Base-by-base conservation (phyloP, 2,329 filamentous ascomycete species). In the Davidsoniella virescens region DNA sequence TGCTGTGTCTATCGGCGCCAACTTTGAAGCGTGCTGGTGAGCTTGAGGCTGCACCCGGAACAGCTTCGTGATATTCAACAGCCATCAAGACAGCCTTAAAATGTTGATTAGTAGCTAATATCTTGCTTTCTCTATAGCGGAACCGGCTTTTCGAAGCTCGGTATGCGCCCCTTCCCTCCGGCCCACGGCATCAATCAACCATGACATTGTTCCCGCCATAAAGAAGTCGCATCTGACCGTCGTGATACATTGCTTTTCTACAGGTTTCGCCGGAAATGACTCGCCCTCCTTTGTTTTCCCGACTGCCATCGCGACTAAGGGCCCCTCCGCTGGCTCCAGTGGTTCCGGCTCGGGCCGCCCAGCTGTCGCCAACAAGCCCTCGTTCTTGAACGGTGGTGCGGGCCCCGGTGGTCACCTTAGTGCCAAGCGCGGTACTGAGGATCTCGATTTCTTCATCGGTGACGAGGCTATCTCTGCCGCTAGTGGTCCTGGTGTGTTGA, bases 241-340 rank as follows among this genome's bases (percentile, higher is more conserved):
- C 33, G 49, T 39, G n/a, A 33, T 12, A 5, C 23, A 29, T 52
- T 53, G 54, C 16, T 39, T 23, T 44, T 53, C 40, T 51, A 48
- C 10, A 95, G 88, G 88, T 69, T 98, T 98, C 68, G 92, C 92
- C 68, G 92, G 92, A 69, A 98, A 98, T 70, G 92, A 98, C 68
- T 94, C 92, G 58, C 92, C 92, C 39, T 98, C 92, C 52, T 98
- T 96, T 72, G 92, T 98, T 63, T 98, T 98, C 68, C 92, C 92
- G 55, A 98, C 92, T 50, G 92, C 92, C 58, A 98, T 98, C 69
- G 90, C 92, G 61, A 96, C 87, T 56, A 96, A 95, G 71, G 80
- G 84, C 55, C 75, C 78, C 56, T 72, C 78, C 53, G 82, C 75
- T 59, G 81, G 82, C 59, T 72, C 72, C 62, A 80, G 77, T 58